Base-by-base conservation (phyloP, 148 eudicot genomes). In the Rhododendron vialii region DNA sequence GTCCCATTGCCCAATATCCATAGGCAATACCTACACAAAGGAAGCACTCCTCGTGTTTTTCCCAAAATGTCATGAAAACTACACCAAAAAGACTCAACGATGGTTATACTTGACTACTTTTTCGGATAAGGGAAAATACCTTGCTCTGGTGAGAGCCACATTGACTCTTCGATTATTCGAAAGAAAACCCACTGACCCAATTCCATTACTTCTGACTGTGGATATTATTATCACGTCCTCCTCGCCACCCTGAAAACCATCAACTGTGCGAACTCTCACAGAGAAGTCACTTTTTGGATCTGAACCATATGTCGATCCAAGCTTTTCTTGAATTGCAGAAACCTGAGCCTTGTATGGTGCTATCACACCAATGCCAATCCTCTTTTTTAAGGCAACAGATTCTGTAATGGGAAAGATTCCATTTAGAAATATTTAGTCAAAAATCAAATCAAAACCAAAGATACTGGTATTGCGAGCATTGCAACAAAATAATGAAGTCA, bases 121-220 rank as follows among this genome's bases (percentile, higher is more conserved):
- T 73, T 33, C 22, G 20, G 18, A 30, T 35, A 73, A 30, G 7
- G 43, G 33, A 73, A 20, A 75, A 11, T 75, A 75, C 75, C 75
- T 69, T 69, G 75, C 75, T 69, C 75, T 69, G 15, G 75, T 69
- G 75, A 69, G 75, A 69, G 75, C 75, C 75, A 69, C 75, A 69
- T 69, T 69, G 75, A 28, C 75, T 69, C 75, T 69, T 69, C 75
- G 35, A 69, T 3, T 69, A 69, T 69, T 69, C 7, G 36, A 69
- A 69, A 69, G 75, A 28, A 69, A 69, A 28, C 75, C 75, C 75
- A 69, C 75, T 28, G 75, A 28, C 36, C 75, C 75, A 69, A 28
- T 69, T 26, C 75, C 75, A 26, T 69, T 69, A 69, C 75, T 69
- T 28, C 75, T 69, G 75, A 69, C 75, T 1, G 75, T 69, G 17